A percentile compares a stretch with the other conserved stretches of the same genome.
Evolutionary conservation across 1,284 basidiomycete genomes (phyloP).

Genomic region (Coniophora puteana): DNA sequence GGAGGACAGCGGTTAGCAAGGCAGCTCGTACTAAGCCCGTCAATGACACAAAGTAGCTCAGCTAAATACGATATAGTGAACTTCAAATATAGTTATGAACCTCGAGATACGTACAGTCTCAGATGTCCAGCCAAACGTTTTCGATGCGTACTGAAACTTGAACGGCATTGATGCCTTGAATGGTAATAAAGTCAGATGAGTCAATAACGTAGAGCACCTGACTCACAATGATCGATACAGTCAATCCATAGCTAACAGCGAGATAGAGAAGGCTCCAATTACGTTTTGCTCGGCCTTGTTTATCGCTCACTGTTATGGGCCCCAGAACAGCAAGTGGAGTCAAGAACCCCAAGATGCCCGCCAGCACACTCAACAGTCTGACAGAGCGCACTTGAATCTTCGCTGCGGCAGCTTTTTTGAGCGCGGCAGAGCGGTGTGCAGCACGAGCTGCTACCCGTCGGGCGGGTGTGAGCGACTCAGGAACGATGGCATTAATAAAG

Average conservation of each 20-base stretch:
- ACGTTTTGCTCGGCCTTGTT: conserved; percentile 37
- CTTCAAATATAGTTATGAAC: conserved; percentile 1
- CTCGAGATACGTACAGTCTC: conserved; percentile 49
- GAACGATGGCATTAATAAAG: conserved; percentile 58
- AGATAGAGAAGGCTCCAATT: conserved; percentile 72
- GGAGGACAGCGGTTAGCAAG: conserved; percentile 61
- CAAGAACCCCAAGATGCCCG: conserved; percentile 52
- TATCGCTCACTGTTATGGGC: conserved; percentile 37
- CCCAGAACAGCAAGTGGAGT: conserved; percentile 64
- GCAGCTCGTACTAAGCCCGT: conserved; percentile 57
- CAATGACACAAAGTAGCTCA: conserved; percentile 74
- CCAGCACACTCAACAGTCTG: conserved; percentile 17
- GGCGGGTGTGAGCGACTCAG: conserved; percentile 64
- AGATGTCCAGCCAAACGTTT: conserved; percentile 70
- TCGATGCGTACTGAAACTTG: conserved; percentile 70
- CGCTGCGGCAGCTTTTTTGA: conserved; percentile 7
- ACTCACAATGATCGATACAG: conserved; percentile 54
- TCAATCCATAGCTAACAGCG: conserved; percentile 52
- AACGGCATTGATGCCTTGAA: conserved; percentile 59
- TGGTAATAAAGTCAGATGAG: conserved; percentile 1
- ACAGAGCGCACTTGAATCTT: conserved; percentile 1
- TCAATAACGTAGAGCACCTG: neutral
- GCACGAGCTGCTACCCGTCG: conserved; percentile 15
- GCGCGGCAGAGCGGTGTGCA: too few relatives aligned
- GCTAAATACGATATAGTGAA: conserved; percentile 32